A percentile compares a stretch with the other conserved stretches of the same genome.
These are phyloP conservation scores for Funneliformis geosporum DNA, from an alignment of 192 early-diverging fungal species.

Conservation along the genomic window DNA sequence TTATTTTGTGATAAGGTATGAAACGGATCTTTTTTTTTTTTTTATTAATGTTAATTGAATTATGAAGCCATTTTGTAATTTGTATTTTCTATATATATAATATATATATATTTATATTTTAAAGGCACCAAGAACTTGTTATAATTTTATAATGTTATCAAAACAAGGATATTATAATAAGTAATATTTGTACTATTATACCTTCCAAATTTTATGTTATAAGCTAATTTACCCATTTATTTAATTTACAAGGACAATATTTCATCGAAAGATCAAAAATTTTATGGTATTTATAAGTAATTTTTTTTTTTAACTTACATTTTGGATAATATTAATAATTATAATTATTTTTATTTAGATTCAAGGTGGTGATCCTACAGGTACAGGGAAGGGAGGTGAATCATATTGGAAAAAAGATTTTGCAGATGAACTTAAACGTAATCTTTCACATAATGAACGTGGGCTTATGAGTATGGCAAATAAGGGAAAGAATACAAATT, in stretches of 20 bases:
- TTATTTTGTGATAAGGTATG: slow-evolving; percentile 72
- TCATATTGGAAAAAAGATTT: slow-evolving; percentile 70
- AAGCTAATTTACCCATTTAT: too few relatives aligned
- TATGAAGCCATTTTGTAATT: slow-evolving; percentile 26
- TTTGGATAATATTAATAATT: slow-evolving; percentile 10
- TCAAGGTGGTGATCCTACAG: slow-evolving; percentile 96
- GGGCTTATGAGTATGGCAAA: slow-evolving; percentile 97
- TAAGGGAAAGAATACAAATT: slow-evolving; percentile 87
- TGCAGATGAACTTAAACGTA: slow-evolving; percentile 67
- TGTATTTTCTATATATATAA: slow-evolving; percentile 11
- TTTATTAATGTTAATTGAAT: neutral
- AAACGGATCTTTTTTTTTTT: too few relatives aligned
- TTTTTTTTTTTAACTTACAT: neutral
- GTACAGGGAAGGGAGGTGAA: slow-evolving; percentile 87
- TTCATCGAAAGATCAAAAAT: slow-evolving; percentile 87
- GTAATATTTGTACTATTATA: neutral
- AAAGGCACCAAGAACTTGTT: slow-evolving; percentile 81
- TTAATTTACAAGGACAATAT: slow-evolving; percentile 43
- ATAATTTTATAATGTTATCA: slow-evolving; percentile 89
- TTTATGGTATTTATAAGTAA: slow-evolving; percentile 72
- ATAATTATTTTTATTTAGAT: slow-evolving; percentile 45
- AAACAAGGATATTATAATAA: slow-evolving; percentile 84
- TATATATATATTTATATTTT: slow-evolving; percentile 42
- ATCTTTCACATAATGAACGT: slow-evolving; percentile 73
- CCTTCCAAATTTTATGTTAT: neutral